Base-by-base conservation (phyloP, 306 rosid genomes). In the Ceratonia siliqua region DNA sequence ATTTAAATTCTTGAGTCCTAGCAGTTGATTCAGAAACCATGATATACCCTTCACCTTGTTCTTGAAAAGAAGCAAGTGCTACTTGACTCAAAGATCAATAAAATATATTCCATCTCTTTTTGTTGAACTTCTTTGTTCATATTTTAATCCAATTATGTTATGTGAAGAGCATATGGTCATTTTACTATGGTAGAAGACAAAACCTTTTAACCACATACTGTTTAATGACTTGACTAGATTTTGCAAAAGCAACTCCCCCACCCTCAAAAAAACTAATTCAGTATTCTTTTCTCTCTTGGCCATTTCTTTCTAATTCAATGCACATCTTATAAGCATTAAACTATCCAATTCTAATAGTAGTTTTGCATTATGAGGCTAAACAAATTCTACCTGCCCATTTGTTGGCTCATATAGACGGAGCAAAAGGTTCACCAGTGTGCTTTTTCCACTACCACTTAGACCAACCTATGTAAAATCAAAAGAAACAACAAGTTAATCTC, bases 371-470 rank as follows among this genome's bases (percentile, higher is more conserved):
- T 11, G 59, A 73, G 73, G 52, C 32, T 18, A 68, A 68, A 74
- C 57, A 43, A 67, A 77, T 62, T 53, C 76, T 87, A 94, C 98
- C 98, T 91, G 94, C 61, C 98, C 97, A 82, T 80, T 77, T 67
- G 96, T 87, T 70, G 98, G 97, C 86, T 94, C 98, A 61, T 94
- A 94, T 36, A 94, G 89, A 55, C 91, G 98, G 45, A 94, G 98
- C 83, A 94, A 85, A 41, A 94, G 96, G 85, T 90, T 94, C 85
- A 94, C 98, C 48, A 94, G 74, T 33, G 98, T 94, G 85, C 97
- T 94, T 83, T 94, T 94, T 41, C 98, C 98, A 73, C 98, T 94
- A 38, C 97, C 97, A 80, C 98, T 94, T 67, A 91, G 98, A 62
- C 98, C 98, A 72, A 90, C 97, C 98, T 94, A 69, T 18, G 45